These are phyloP conservation scores for Leptosphaerulina australis DNA, from an alignment of 2,329 filamentous ascomycete genomes.

Conservation along the genomic window DNA sequence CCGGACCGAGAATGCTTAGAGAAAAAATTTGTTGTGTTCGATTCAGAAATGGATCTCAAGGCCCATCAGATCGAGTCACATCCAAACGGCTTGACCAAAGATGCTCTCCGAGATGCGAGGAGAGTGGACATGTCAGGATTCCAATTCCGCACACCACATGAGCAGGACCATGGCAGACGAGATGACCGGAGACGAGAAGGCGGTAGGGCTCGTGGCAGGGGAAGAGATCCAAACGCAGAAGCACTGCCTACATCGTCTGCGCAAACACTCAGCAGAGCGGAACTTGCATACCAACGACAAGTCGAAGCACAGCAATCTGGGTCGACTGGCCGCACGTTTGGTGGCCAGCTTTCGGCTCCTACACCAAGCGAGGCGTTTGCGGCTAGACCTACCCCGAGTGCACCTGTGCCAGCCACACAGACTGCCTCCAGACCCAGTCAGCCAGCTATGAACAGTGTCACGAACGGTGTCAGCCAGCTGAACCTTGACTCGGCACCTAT, in stretches of 20 bases:
- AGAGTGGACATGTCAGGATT: conserved; percentile 87
- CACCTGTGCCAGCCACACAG: conserved; percentile 47
- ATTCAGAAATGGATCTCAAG: conserved; percentile 91
- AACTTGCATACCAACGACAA: conserved; percentile 89
- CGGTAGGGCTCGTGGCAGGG: conserved; percentile 65
- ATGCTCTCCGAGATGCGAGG: conserved; percentile 80
- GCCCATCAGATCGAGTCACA: conserved; percentile 88
- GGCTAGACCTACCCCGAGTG: conserved; percentile 54
- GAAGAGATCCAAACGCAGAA: conserved; percentile 86
- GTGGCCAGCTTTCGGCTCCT: conserved; percentile 74
- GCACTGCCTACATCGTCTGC: conserved; percentile 76
- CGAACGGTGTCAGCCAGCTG: conserved; percentile 29
- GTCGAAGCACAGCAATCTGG: conserved; percentile 91
- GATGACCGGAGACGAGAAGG: conserved; percentile 50
- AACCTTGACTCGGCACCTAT: conserved; percentile 43
- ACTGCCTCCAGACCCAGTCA: conserved; percentile 46
- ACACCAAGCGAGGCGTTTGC: conserved; percentile 52
- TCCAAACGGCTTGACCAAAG: conserved; percentile 78
- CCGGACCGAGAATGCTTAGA: conserved; percentile 85
- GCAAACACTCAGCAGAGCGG: conserved; percentile 81
- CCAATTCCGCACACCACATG: conserved; percentile 75
- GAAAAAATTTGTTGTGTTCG: conserved; percentile 97
- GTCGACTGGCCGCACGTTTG: conserved; percentile 78
- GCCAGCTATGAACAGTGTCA: conserved; percentile 22
- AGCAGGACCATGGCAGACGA: conserved; percentile 61